Evolutionary conservation across 148 eudicot genomes (phyloP).

Genomic region (Rhododendron molle): DNA sequence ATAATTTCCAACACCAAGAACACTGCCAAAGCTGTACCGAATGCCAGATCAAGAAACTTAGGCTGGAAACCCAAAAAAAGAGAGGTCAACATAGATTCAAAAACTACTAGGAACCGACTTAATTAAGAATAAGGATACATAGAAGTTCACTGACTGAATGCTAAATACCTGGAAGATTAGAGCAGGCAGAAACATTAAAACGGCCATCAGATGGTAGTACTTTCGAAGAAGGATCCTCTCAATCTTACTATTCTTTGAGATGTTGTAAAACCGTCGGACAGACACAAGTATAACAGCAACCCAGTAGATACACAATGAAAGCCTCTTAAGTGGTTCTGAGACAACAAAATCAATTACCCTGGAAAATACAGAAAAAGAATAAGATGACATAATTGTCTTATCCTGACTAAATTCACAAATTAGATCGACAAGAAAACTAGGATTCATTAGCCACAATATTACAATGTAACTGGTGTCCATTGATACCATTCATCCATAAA

Average conservation of each 20-base stretch:
- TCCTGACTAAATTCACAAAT: background rate
- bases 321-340: constrained; percentile 87
- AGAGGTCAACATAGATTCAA: background rate
- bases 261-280: constrained; percentile 62
- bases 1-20: constrained; percentile 80
- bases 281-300: constrained; percentile 57
- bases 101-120: background rate
- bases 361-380: constrained; percentile 22
- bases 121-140: background rate
- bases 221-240: constrained; percentile 94
- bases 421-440: background rate
- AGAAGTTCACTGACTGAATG: background rate
- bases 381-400: background rate
- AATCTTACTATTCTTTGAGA: constrained; percentile 78
- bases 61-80: constrained; percentile 46
- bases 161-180: constrained; percentile 79
- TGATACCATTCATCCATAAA: background rate
- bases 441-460: background rate
- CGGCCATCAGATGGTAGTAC: constrained; percentile 94
- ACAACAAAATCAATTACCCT: constrained; percentile 79
- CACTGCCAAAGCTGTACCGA: constrained; percentile 93
- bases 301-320: constrained; percentile 83
- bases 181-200: constrained; percentile 90
- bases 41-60: constrained; percentile 78
- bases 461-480: background rate